Evolutionary conservation across 805 yeast genomes (phyloP), one percentile per base, ranked within the genome.

Genomic region (Metschnikowia similis): DNA sequence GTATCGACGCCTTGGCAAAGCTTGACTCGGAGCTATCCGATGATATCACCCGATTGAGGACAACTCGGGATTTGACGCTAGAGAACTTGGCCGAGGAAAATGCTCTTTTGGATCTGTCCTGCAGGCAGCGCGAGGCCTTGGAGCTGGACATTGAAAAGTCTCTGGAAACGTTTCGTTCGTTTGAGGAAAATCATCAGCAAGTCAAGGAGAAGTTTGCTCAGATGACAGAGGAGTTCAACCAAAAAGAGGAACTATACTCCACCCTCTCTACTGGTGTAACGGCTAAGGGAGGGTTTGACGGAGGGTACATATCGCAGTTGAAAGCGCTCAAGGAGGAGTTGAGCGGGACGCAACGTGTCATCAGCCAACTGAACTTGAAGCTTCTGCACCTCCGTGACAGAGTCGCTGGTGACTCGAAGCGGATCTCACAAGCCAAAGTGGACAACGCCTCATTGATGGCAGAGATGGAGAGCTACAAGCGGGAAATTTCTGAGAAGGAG

Each of bases 211-310:
- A 67, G n/a, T 68, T 86, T 21, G 70, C 66, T 2, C 60, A 63
- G 0, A 55, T 82, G 48, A 83, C 81, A 52, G 71, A 69, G 5
- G 73, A 74, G 11, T 73, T 78, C 42, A 70, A 73, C 32, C 76
- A 73, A 51, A 88, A 87, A 57, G 92, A 88, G 58, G 97, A 91
- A 53, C 73, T 91, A 9, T 68, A 89, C 8, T 86, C 94, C 0
- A 84, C 95, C 0, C 72, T 91, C 37, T 83, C 90, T 0, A 89
- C 96, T 0, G 97, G 97, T 59, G 83, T 91, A n/a, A 87, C 96
- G 0, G 81, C 95, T 0, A 83, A 81, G 51, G 96, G 95, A 48
- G 75, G 72, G 34, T 76, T 83, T 0, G 85, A 84, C 58, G 84
- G 87, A 32, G 97, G 97, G 8, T 91, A 88, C 65, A 70, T 76